Conservation (phyloP, 2,329 filamentous ascomycete species). For the Aurifilum marmelostoma region DNA sequence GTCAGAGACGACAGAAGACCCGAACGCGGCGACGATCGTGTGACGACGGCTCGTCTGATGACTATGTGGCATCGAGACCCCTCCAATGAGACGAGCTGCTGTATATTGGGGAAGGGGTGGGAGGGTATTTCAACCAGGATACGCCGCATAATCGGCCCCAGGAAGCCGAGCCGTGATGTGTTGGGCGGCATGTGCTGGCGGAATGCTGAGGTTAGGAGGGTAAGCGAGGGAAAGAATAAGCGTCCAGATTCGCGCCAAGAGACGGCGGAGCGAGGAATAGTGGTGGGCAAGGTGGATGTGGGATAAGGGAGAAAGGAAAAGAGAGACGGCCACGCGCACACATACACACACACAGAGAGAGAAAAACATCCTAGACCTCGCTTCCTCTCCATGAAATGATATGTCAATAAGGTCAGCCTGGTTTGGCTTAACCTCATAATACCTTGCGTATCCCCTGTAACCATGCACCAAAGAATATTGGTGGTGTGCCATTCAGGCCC, state of each 20-base stretch:
- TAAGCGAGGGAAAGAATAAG: not conserved
- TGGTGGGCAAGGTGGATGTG: not conserved
- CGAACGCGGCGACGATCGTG: not conserved
- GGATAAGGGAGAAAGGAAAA: not conserved
- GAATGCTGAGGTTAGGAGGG: not conserved
- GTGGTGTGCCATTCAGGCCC: constrained; percentile 3
- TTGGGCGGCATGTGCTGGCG: not conserved
- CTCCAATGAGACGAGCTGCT: not conserved
- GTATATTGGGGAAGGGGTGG: not conserved
- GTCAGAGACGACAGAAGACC: not conserved
- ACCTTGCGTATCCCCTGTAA: not conserved
- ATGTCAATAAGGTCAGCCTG: not conserved
- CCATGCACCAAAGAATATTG: not conserved
- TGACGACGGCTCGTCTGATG: not conserved
- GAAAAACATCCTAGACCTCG: not conserved
- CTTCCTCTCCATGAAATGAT: not conserved
- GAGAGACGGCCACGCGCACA: not conserved
- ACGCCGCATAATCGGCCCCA: not conserved
- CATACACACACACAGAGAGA: too few species aligned
- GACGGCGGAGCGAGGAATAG: not conserved
- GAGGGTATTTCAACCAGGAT: too few species aligned
- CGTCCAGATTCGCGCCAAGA: not conserved
- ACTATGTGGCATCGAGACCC: not conserved
- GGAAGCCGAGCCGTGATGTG: not conserved
- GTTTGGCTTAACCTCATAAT: not conserved